Evolutionary conservation across 2,329 filamentous ascomycete species (phyloP).

Genomic region (Penicillium sp.): DNA sequence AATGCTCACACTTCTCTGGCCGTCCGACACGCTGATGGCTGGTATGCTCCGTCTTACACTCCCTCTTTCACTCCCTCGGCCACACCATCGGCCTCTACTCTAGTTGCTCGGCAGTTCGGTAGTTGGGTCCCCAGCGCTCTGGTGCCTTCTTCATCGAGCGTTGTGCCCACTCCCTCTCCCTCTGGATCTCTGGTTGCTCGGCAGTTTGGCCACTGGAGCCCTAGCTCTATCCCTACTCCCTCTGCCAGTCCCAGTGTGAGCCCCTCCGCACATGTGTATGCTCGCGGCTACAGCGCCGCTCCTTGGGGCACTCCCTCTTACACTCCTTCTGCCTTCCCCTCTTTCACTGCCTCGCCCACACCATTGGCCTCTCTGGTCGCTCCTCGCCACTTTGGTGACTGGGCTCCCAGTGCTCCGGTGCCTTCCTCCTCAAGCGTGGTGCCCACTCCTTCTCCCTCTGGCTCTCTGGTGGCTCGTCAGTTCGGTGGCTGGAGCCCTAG

Average conservation of each 20-base stretch:
- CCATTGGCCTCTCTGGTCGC: background rate
- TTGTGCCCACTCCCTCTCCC: background rate
- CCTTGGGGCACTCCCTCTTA: background rate
- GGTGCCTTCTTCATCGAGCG: background rate
- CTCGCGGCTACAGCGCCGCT: background rate
- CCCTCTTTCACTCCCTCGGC: background rate
- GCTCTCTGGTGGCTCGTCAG: constrained; percentile 1
- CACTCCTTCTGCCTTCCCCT: background rate
- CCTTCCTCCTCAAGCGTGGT: constrained; percentile 1
- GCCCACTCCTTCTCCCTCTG: background rate
- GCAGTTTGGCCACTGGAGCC: background rate
- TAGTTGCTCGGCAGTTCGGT: constrained; percentile 15
- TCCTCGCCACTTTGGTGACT: background rate
- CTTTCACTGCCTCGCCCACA: background rate
- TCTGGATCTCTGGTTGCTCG: constrained; percentile 1
- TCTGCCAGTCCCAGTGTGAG: background rate
- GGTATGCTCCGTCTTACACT: constrained; percentile 3
- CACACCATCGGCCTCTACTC: background rate
- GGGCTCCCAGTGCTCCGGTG: constrained; percentile 2
- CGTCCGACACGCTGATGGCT: constrained; percentile 7
- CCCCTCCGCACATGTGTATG: background rate
- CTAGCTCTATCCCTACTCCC: background rate
- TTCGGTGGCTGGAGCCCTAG: background rate
- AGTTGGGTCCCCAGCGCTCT: constrained; percentile 4
- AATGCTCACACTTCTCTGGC: constrained; percentile 9